These are phyloP conservation scores for Solanum rostratum DNA, from an alignment of 257 asterid species.

Conservation along the genomic window DNA sequence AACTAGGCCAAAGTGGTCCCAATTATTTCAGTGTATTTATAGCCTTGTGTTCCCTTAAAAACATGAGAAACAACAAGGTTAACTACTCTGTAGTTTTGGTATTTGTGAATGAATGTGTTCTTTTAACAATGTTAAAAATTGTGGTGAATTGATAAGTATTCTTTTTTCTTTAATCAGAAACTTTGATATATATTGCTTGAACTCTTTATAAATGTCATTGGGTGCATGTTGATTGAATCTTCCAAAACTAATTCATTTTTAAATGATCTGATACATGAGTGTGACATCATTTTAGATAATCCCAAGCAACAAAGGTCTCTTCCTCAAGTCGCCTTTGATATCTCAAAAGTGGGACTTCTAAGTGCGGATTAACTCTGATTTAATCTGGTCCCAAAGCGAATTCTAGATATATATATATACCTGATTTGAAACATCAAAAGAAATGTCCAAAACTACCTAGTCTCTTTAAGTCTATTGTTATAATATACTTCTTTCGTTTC, in stretches of 20 bases:
- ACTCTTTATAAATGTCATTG: neutral
- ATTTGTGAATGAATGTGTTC: neutral
- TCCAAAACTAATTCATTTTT: neutral
- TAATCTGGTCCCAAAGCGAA: neutral
- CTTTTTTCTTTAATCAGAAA: neutral
- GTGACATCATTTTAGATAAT: neutral
- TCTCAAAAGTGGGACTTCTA: neutral
- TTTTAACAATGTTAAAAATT: neutral
- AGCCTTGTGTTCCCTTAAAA: neutral
- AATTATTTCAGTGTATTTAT: neutral
- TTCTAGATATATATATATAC: neutral
- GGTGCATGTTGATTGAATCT: neutral
- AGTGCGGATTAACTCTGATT: neutral
- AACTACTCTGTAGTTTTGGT: neutral
- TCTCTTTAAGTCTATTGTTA: neutral
- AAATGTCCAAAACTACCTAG: neutral
- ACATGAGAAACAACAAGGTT: neutral
- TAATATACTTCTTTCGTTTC: no score
- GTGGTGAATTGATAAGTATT: neutral
- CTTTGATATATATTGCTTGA: neutral
- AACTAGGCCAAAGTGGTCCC: neutral
- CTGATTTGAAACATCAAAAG: neutral
- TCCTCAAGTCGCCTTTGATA: neutral
- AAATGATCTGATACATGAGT: neutral
- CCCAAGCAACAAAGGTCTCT: no score